Percentiles rank a stretch among this genome's conserved stretches.
phyloP scores from a whole-genome alignment of 768 basidiomycete genomes.

The Pleurotus salmoneostramineus region DNA sequence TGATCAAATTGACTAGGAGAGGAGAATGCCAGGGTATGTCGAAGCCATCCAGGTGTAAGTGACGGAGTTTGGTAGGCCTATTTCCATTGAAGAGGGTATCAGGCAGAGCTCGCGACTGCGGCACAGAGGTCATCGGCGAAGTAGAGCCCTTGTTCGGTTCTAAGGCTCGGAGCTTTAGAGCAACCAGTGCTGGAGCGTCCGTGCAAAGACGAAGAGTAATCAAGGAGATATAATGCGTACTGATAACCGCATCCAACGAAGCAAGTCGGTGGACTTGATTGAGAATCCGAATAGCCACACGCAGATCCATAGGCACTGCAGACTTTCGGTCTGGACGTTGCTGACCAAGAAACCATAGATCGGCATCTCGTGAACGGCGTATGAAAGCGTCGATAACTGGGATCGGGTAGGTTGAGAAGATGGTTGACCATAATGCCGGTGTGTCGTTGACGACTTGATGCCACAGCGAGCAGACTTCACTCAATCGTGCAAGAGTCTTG shows the following conservation, averaged over 20 bases:
- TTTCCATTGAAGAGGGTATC: not conserved
- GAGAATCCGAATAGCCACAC: not conserved
- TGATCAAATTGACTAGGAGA: not conserved
- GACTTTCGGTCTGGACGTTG: not conserved
- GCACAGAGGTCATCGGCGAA: not conserved
- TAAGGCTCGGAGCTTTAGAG: not conserved
- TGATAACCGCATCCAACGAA: not conserved
- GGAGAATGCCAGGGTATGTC: not conserved
- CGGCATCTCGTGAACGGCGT: not conserved
- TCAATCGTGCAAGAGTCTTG: not conserved
- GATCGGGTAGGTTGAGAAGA: not conserved
- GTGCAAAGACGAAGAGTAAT: not conserved
- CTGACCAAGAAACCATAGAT: not conserved
- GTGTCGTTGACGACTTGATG: not conserved
- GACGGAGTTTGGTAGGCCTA: not conserved
- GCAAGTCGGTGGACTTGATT: not conserved
- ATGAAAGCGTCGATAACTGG: not conserved
- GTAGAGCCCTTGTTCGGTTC: not conserved
- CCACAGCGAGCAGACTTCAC: not conserved
- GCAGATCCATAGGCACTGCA: not conserved
- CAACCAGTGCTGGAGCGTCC: not conserved
- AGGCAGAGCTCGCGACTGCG: not conserved
- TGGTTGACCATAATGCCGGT: not conserved
- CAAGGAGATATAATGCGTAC: not conserved
- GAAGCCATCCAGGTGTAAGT: not conserved